Evolutionary conservation across 257 asterid species (phyloP).

Genomic region (Petunia axillaris): DNA sequence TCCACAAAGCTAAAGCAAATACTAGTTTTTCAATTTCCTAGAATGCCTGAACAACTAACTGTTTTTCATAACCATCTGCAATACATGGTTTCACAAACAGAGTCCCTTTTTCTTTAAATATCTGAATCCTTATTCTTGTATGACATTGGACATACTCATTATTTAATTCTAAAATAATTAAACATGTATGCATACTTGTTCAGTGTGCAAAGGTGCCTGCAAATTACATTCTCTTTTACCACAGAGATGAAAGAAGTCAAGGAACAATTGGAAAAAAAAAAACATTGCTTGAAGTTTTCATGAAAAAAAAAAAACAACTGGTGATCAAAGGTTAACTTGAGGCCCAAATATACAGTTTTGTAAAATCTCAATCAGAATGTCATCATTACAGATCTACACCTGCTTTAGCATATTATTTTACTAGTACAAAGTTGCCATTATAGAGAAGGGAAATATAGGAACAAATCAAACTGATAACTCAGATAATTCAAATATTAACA

Average conservation of each 20-base stretch:
- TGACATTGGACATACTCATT: background rate
- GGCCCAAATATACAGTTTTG: background rate
- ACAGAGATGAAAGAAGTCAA: background rate
- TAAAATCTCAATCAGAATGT: slow-evolving; percentile 16
- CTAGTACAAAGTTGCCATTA: background rate
- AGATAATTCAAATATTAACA: background rate
- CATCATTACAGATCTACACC: slow-evolving; percentile 45
- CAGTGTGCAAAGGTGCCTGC: too few relatives aligned
- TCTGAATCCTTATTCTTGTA: background rate
- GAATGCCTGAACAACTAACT: background rate
- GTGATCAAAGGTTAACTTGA: slow-evolving; percentile 9
- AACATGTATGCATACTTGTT: background rate
- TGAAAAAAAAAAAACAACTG: background rate
- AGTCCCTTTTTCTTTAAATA: slow-evolving; percentile 6
- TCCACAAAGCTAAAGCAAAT: background rate
- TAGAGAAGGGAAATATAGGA: background rate
- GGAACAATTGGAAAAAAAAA: background rate
- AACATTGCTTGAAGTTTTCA: background rate
- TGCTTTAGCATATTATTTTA: slow-evolving; percentile 25
- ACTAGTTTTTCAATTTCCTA: background rate
- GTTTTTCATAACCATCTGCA: background rate
- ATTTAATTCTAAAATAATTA: background rate
- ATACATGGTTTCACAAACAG: background rate
- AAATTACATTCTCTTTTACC: too few relatives aligned
- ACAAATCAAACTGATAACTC: background rate